Conservation (phyloP, 306 rosid genomes). For the Acmispon strigosus region DNA sequence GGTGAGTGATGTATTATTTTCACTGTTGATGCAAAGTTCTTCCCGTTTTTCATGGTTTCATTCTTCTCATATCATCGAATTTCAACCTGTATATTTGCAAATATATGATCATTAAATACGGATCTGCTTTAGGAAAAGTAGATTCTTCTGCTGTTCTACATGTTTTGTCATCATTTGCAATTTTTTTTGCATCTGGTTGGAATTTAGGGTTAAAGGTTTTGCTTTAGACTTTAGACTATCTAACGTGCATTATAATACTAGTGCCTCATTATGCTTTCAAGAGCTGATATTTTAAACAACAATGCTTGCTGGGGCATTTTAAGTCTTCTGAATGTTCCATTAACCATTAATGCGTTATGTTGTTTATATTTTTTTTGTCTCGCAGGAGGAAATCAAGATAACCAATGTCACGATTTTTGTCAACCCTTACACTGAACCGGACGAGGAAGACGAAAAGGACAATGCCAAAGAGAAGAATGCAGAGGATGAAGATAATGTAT, state of each 20-base stretch:
- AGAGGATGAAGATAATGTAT: conserved; percentile 77
- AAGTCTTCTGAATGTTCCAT: background rate
- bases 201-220: background rate
- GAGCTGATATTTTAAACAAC: conserved; percentile 15
- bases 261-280: background rate
- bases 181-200: background rate
- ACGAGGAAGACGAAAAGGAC: conserved; percentile 67
- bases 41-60: background rate
- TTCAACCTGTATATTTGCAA: conserved; percentile 15
- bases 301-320: conserved; percentile 5
- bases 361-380: background rate
- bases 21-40: conserved; percentile 9
- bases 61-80: background rate
- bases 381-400: conserved; percentile 95
- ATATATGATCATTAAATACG: conserved; percentile 17
- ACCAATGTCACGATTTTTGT: conserved; percentile 65
- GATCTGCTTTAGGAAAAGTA: conserved; percentile 21
- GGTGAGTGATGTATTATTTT: conserved; percentile 40
- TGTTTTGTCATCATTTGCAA: background rate
- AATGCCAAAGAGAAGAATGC: conserved; percentile 53
- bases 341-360: conserved; percentile 6
- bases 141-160: conserved; percentile 14
- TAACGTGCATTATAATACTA: background rate
- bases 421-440: conserved; percentile 90
- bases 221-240: conserved; percentile 5